Percentiles rank a stretch among this genome's conserved stretches.
Evolutionary conservation across 176 grass and related monocot genomes (phyloP).

Genomic region (Musa itinerans): DNA sequence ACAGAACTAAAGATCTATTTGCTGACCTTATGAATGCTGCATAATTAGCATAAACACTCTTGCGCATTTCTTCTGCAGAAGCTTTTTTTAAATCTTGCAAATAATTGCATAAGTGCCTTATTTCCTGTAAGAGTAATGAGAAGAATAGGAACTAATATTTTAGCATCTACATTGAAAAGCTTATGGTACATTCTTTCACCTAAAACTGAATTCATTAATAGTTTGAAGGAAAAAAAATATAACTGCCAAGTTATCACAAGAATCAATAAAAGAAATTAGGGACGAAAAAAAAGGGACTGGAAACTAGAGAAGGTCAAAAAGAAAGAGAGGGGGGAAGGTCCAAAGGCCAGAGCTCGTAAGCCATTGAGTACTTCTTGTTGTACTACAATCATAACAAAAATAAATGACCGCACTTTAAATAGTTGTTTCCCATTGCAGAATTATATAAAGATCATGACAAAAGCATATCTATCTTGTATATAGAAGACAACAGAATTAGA

Average conservation of each 20-base stretch:
- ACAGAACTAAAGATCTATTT: background rate
- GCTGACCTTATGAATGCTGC: slow-evolving; percentile 77
- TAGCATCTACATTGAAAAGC: slow-evolving; percentile 24
- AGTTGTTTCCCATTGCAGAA: too few species aligned
- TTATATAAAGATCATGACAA: too few species aligned
- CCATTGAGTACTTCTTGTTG: too few species aligned
- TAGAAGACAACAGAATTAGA: background rate
- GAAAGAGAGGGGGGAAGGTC: too few species aligned
- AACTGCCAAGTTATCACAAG: background rate
- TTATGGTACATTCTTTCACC: slow-evolving; percentile 2
- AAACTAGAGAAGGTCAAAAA: background rate
- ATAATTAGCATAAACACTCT: slow-evolving; percentile 96
- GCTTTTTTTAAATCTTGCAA: slow-evolving; percentile 98
- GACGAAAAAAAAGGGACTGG: background rate
- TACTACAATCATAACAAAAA: too few species aligned
- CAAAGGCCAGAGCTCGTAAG: too few species aligned
- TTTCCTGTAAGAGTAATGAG: slow-evolving; percentile 47
- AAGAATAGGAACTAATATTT: slow-evolving; percentile 17
- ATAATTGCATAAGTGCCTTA: slow-evolving; percentile 76
- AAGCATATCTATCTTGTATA: too few species aligned
- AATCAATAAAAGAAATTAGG: background rate
- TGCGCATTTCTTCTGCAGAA: slow-evolving; percentile 98
- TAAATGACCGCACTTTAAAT: too few species aligned
- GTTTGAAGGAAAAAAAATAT: background rate
- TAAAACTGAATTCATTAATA: background rate